phyloP scores from a whole-genome alignment of 345 rosid species.

The Rhizophora apiculata region DNA sequence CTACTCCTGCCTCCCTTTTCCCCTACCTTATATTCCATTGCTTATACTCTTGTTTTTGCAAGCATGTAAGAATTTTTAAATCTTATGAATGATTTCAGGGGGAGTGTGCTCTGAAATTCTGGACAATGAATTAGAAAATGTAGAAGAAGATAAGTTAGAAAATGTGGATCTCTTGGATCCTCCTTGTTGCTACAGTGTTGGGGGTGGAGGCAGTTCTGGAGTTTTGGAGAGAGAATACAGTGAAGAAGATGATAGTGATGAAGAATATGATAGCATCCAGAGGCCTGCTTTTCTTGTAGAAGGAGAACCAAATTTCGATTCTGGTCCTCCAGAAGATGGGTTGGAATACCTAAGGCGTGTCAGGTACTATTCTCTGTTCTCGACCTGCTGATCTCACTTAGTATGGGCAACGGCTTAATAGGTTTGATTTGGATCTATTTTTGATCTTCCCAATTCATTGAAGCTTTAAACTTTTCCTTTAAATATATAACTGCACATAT shows the following conservation, averaged over 20 bases:
- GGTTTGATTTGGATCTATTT: no score
- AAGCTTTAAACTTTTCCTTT: no score
- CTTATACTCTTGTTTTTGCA: not conserved
- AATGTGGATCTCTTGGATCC: constrained; percentile 20
- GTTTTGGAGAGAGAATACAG: constrained; percentile 31
- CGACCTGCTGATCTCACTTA: no score
- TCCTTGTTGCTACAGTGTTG: constrained; percentile 17
- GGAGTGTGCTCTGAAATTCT: constrained; percentile 28
- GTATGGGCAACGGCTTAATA: no score
- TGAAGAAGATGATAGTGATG: constrained; percentile 64
- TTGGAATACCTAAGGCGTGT: constrained; percentile 84
- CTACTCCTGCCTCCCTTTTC: not conserved
- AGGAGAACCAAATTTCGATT: constrained; percentile 83
- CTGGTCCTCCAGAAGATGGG: constrained; percentile 96
- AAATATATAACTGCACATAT: no score
- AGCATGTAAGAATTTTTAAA: constrained; percentile 14
- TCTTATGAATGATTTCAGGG: constrained; percentile 45
- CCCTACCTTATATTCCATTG: not conserved
- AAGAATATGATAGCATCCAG: constrained; percentile 69
- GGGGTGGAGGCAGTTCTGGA: constrained; percentile 27
- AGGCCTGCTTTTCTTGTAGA: constrained; percentile 75
- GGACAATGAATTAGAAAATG: constrained; percentile 28
- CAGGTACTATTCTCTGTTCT: constrained; percentile 43
- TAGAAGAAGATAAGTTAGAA: constrained; percentile 23
- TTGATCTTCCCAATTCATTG: no score